Evolutionary conservation across 345 rosid genomes (phyloP).

Genomic region (Bruguiera sexangula): DNA sequence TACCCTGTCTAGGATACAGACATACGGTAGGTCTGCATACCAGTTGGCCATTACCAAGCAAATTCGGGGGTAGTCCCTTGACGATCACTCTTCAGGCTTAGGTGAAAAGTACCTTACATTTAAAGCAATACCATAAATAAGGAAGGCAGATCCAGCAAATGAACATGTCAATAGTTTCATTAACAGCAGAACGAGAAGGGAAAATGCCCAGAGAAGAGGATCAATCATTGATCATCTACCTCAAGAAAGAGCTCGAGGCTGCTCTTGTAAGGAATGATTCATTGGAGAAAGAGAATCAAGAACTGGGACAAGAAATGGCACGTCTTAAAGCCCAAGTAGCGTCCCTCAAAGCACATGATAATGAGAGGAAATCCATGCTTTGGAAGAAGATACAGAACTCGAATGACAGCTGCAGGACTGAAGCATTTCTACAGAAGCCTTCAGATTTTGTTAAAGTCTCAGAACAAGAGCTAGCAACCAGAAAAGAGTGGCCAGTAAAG

Average conservation of each 20-base stretch:
- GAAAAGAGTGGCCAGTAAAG: conserved; percentile 24
- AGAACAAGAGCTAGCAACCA: conserved; percentile 28
- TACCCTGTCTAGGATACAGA: conserved; percentile 13
- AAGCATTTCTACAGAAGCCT: conserved; percentile 41
- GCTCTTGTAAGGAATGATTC: conserved; percentile 45
- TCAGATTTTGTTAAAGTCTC: conserved; percentile 34
- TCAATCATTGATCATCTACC: conserved; percentile 46
- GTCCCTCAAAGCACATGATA: conserved; percentile 75
- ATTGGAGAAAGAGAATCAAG: conserved; percentile 75
- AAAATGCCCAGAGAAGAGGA: conserved; percentile 48
- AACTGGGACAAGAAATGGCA: conserved; percentile 58
- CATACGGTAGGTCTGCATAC: background rate
- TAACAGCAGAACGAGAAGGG: conserved; percentile 20
- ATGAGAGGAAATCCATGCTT: conserved; percentile 75
- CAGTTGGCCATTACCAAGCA: conserved; percentile 14
- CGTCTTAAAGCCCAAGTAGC: conserved; percentile 66
- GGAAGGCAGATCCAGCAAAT: conserved; percentile 18
- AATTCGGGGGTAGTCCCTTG: conserved; percentile 22
- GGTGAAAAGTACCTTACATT: conserved; percentile 34
- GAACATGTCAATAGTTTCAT: conserved; percentile 3
- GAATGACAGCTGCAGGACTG: conserved; percentile 34
- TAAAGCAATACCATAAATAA: conserved; percentile 32
- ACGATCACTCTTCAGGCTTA: conserved; percentile 23
- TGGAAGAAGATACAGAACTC: conserved; percentile 88
- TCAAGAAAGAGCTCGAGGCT: conserved; percentile 67